Evolutionary conservation across 2,329 filamentous ascomycete genomes (phyloP).

Genomic region (Bipolaris zeicola): DNA sequence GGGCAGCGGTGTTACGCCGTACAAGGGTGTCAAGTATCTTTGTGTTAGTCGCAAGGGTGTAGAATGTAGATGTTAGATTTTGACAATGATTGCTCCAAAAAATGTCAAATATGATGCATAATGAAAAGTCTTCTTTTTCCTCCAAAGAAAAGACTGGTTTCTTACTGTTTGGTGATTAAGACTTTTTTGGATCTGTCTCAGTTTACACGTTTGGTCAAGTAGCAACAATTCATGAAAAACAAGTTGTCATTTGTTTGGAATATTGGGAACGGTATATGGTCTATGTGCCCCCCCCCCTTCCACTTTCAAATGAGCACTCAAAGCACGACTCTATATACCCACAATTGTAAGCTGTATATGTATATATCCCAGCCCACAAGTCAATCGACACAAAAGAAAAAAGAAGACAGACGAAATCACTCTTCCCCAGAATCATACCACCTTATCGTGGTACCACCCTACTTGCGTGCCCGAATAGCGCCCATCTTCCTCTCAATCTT

Average conservation of each 20-base stretch:
- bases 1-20: slow-evolving; percentile 87
- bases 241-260: too few relatives aligned
- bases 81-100: not conserved
- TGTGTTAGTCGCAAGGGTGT: slow-evolving; percentile 68
- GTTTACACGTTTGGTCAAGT: too few relatives aligned
- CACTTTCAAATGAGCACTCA: not conserved
- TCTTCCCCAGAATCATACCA: not conserved
- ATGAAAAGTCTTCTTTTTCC: not conserved
- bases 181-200: too few relatives aligned
- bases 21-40: slow-evolving; percentile 97
- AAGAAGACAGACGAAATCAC: not conserved
- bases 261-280: too few relatives aligned
- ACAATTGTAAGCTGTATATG: not conserved
- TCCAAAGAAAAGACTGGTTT: too few relatives aligned
- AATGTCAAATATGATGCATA: too few relatives aligned
- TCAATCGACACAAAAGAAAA: not conserved
- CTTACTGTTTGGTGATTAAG: too few relatives aligned
- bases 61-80: slow-evolving; percentile 45
- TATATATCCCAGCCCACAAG: not conserved
- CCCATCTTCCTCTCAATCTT: slow-evolving; percentile 14
- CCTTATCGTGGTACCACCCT: not conserved
- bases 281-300: too few relatives aligned
- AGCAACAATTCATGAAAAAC: too few relatives aligned
- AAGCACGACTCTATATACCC: not conserved
- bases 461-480: not conserved